Base-by-base conservation (phyloP, 2,329 filamentous ascomycete species). In the Stemphylium beticola region DNA sequence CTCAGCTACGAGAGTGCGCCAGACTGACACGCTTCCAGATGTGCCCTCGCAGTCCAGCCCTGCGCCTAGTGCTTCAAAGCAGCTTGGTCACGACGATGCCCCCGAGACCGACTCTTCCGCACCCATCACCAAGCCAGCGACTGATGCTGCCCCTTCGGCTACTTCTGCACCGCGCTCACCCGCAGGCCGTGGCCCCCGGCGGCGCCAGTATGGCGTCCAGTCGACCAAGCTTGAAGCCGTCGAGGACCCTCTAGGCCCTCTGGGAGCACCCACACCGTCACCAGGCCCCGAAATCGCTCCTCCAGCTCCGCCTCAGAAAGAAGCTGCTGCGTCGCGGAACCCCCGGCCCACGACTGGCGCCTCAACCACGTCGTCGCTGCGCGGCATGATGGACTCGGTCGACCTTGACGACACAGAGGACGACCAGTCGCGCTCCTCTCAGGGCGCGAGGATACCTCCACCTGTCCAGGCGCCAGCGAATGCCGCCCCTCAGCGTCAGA, bases 211-310 rank as follows among this genome's bases (percentile, higher is more conserved):
- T 69, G 87, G 88, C 64, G 87, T 88, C 55, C 89, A 93, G 72
- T 85, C 89, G 26, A 92, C 90, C 41, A 88, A 87, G 49, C 87
- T 93, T 57, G 87, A 93, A 77, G 88, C 88, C 57, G 88, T 91
- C 63, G 89, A 92, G 71, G 82, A 85, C 67, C 88, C 89, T 51
- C 83, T 93, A 40, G 91, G 91, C 1, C 91, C 91, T 18, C 80
- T 96, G 46, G 91, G 91, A 54, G 88, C 87, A 49, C 76, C 88
- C 24, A 84, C 85, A 46, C 82, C 82, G 31, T 74, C 75, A 4
- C 68, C 76, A 32, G 74, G 78, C 49, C 64, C 71, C 52, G 84
- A 86, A 49, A 82, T 85, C 56, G 89, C 88, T 52, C 89, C 89
- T 53, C 89, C 89, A n/a, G 87, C 79, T 33, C 84, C 84, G 31